Conservation (phyloP, 2,329 filamentous ascomycete genomes). For the Plenodomus biglobosus region DNA sequence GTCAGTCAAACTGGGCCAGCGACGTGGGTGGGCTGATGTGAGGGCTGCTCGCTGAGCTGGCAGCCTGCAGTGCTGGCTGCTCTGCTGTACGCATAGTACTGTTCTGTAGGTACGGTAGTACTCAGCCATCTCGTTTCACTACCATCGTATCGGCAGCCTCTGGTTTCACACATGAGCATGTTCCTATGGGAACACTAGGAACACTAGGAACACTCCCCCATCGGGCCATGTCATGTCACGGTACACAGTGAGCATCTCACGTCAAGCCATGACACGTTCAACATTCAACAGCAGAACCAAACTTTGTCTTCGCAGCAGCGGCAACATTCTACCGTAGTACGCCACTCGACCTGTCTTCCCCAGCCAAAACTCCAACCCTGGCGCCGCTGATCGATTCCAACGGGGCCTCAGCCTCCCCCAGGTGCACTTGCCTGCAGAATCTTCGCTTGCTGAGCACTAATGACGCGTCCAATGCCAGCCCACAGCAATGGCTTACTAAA, state of each 20-base stretch:
- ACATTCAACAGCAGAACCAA: neutral
- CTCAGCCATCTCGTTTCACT: slow-evolving; percentile 6
- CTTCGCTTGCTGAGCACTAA: neutral
- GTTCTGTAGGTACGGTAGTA: no score
- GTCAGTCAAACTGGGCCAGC: neutral
- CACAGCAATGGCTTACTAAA: neutral
- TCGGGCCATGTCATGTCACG: slow-evolving; percentile 14
- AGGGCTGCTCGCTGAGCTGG: neutral
- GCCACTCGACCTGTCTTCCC: neutral
- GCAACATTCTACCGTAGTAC: neutral
- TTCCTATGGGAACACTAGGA: slow-evolving; percentile 23
- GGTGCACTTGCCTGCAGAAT: neutral
- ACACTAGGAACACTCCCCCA: no score
- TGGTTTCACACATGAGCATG: slow-evolving; percentile 11
- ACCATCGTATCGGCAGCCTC: slow-evolving; percentile 5
- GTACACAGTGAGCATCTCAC: slow-evolving; percentile 6
- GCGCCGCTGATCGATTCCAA: neutral
- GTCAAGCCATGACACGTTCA: neutral
- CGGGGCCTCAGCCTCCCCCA: neutral
- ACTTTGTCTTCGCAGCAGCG: neutral
- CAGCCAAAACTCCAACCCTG: neutral
- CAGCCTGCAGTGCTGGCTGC: neutral
- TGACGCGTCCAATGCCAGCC: neutral
- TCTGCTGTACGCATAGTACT: no score
- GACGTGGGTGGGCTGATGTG: neutral